Evolutionary conservation across 1,284 basidiomycete genomes (phyloP).

Genomic region (Inonotus hispidus): DNA sequence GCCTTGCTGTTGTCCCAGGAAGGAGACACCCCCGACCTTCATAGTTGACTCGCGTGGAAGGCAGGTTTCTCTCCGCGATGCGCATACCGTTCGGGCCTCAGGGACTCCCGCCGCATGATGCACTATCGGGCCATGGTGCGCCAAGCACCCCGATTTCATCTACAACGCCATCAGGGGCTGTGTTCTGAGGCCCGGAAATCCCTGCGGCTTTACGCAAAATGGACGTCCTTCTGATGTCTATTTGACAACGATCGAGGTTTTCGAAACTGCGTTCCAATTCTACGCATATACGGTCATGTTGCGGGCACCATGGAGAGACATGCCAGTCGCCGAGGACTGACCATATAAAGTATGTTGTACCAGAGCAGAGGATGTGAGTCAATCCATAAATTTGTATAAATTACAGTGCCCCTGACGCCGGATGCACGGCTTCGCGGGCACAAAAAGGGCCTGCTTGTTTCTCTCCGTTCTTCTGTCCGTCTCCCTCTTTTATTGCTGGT

Average conservation of each 20-base stretch:
- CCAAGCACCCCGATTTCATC: constrained; percentile 1
- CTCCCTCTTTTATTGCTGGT: neutral
- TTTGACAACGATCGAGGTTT: neutral
- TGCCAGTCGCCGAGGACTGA: neutral
- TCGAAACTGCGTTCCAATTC: neutral
- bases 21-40: too few relatives aligned
- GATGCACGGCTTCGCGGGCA: neutral
- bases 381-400: neutral
- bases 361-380: neutral
- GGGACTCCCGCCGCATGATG: neutral
- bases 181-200: neutral
- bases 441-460: neutral
- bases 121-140: neutral
- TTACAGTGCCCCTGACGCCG: neutral
- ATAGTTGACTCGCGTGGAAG: too few relatives aligned
- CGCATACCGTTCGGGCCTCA: too few relatives aligned
- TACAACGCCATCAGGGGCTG: neutral
- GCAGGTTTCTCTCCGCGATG: too few relatives aligned
- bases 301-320: neutral
- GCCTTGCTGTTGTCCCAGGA: too few relatives aligned
- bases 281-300: neutral
- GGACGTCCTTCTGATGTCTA: neutral
- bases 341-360: neutral
- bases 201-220: neutral
- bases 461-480: neutral